These are phyloP conservation scores for Penicillium psychrofluorescens DNA, from an alignment of 495 filamentous ascomycete genomes.

Conservation along the genomic window DNA sequence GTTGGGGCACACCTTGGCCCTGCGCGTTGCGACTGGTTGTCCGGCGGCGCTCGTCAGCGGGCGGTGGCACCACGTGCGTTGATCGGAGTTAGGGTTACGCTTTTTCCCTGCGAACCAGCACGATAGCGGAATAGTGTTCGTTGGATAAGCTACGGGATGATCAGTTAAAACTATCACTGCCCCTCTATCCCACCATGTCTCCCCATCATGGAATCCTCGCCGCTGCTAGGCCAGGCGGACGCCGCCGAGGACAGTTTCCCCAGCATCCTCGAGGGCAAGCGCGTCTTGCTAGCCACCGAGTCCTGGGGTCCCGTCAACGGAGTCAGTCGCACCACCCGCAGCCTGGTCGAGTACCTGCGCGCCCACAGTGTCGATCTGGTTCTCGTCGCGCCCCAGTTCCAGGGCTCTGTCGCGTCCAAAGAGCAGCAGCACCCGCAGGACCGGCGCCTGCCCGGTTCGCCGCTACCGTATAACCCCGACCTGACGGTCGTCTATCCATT, in stretches of 20 bases:
- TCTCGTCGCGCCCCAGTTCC: slow-evolving; percentile 48
- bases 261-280: slow-evolving; percentile 39
- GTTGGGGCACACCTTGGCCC: slow-evolving; percentile 7
- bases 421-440: slow-evolving; percentile 21
- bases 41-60: slow-evolving; percentile 8
- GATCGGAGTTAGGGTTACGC: not conserved
- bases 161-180: no score
- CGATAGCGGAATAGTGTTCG: no score
- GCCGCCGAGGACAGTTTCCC: slow-evolving; percentile 29
- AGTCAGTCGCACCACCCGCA: slow-evolving; percentile 54
- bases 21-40: slow-evolving; percentile 10
- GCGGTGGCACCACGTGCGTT: slow-evolving; percentile 6
- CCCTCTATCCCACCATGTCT: slow-evolving; percentile 1
- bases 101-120: no score
- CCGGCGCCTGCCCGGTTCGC: slow-evolving; percentile 49
- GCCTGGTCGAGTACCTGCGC: slow-evolving; percentile 54
- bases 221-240: slow-evolving; percentile 6
- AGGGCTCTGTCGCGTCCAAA: slow-evolving; percentile 5
- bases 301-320: slow-evolving; percentile 61
- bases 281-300: slow-evolving; percentile 55
- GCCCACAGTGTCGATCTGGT: slow-evolving; percentile 47
- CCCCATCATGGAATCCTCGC: slow-evolving; percentile 12
- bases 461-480: slow-evolving; percentile 58
- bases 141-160: no score
- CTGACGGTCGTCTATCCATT: slow-evolving; percentile 57